These are phyloP conservation scores for Lactarius hengduanensis DNA, from an alignment of 768 basidiomycete genomes.

Conservation along the genomic window DNA sequence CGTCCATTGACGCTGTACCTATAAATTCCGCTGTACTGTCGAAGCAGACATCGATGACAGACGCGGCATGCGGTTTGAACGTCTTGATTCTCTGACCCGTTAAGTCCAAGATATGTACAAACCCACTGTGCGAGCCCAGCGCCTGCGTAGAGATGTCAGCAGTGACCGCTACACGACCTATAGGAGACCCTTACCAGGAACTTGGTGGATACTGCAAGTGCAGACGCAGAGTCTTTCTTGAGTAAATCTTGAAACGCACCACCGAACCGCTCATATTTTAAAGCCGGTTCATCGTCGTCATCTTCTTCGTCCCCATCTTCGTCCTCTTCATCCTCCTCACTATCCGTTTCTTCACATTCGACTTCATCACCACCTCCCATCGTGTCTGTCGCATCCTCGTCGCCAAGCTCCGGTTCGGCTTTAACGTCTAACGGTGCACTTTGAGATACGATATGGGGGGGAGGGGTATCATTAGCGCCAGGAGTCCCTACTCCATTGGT, in stretches of 20 bases:
- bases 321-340: constrained; percentile 45
- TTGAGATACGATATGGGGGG: constrained; percentile 5
- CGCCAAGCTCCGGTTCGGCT: constrained; percentile 2
- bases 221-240: constrained; percentile 86
- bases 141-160: constrained; percentile 49
- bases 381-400: neutral
- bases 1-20: constrained; percentile 91
- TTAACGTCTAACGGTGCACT: neutral
- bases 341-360: constrained; percentile 25
- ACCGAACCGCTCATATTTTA: constrained; percentile 86
- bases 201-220: constrained; percentile 71
- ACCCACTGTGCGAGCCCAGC: constrained; percentile 90
- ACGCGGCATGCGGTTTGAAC: constrained; percentile 87
- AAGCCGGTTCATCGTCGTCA: constrained; percentile 84
- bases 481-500: neutral
- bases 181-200: constrained; percentile 53
- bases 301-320: constrained; percentile 56
- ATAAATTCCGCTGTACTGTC: constrained; percentile 87
- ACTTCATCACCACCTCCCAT: constrained; percentile 31
- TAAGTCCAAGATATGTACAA: constrained; percentile 81
- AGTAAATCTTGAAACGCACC: constrained; percentile 74
- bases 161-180: neutral
- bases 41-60: constrained; percentile 80
- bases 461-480: neutral
- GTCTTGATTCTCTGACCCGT: constrained; percentile 82